A percentile compares a stretch with the other conserved stretches of the same genome.
Conservation (phyloP, 1,139 yeast genomes). For the Suhomyces panamericanus region DNA sequence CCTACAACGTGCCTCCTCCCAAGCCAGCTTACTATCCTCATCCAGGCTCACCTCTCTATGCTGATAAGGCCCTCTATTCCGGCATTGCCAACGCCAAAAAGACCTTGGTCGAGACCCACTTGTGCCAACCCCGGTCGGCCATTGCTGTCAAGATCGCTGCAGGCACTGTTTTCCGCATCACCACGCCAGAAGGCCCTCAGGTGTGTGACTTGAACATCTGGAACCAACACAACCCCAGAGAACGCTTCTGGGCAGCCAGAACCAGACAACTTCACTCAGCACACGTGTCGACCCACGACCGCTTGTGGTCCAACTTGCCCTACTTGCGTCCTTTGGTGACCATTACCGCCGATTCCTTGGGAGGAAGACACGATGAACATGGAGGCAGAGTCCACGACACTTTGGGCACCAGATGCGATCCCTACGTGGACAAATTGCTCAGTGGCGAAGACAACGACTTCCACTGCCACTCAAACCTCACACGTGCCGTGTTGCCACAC, state of each 20-base stretch:
- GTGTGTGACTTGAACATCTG: constrained; percentile 69
- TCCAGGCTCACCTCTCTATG: constrained; percentile 52
- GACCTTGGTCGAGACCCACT: constrained; percentile 35
- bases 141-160: constrained; percentile 63
- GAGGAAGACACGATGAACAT: constrained; percentile 60
- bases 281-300: constrained; percentile 61
- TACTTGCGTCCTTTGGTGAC: constrained; percentile 64
- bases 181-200: constrained; percentile 69
- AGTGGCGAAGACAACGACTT: constrained; percentile 65
- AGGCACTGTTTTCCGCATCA: constrained; percentile 56
- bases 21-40: constrained; percentile 60
- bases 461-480: constrained; percentile 67
- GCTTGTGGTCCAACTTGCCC: constrained; percentile 66
- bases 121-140: constrained; percentile 56
- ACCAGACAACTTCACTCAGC: constrained; percentile 68
- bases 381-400: constrained; percentile 68
- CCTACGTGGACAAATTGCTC: constrained; percentile 62
- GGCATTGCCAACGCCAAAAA: constrained; percentile 44
- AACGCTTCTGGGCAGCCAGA: constrained; percentile 68
- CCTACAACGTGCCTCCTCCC: constrained; percentile 49
- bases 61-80: constrained; percentile 48
- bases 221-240: constrained; percentile 61
- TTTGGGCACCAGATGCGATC: constrained; percentile 69
- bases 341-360: constrained; percentile 59
- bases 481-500: constrained; percentile 56